Evolutionary conservation across 331 rosid genomes (phyloP), one percentile per base, ranked within the genome.

Genomic region (Quercus lobata): DNA sequence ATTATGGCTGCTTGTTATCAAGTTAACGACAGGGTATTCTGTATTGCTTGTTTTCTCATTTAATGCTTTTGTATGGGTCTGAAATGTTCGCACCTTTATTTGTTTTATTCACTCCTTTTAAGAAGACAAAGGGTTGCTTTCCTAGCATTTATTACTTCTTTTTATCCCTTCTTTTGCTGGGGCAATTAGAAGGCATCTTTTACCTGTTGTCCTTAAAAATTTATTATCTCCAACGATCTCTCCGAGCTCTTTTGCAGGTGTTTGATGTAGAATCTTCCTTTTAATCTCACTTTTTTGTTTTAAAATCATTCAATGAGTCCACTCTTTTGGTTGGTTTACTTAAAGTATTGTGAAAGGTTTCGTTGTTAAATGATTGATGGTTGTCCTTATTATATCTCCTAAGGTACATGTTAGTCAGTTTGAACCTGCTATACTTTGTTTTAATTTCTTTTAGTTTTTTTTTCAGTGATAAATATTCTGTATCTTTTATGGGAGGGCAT

Each of bases 101-200:
- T 84, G 81, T 83, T 88, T 84, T 77, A 44, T 80, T 88, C 89
- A 80, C 90, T 84, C 71, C 76, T 83, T 80, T 84, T 72, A 75
- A 68, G 73, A 82, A 68, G 61, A 79, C 79, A 71, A 2, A 74
- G 57, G 69, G 84, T 85, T 85, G 80, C 81, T 82, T 80, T 91
- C 86, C 54, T 41, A 72, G 73, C 80, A 83, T 81, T 88, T 72
- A 85, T 73, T 86, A 71, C 84, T 73, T 49, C 75, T 76, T 77
- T 74, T 79, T 68, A 75, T 57, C 82, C 80, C 78, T 81, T 76
- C 85, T 57, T 66, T 57, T 78, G 80, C 76, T 34, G 71, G 79
- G 74, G 76, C 79, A 78, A 84, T 80, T 74, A 34, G 57, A 69
- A 17, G 76, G 69, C 82, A 76, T 61, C 78, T 57, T 79, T 84